Percentiles rank a stretch among this genome's conserved stretches.
Conservation (phyloP, 163 green algal species). For the Volvox carteri region DNA sequence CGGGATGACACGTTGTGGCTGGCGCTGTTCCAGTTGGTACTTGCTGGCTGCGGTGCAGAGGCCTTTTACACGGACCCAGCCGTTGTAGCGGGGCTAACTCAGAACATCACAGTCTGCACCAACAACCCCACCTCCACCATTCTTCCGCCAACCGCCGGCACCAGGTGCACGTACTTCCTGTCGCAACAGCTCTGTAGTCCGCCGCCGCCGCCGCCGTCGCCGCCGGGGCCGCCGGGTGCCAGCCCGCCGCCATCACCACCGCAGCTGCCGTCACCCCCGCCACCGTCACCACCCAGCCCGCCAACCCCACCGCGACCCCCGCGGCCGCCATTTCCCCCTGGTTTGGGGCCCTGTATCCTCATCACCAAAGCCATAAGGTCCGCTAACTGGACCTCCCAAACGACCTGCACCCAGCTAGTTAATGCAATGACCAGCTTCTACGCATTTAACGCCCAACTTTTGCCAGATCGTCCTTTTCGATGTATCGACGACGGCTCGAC, state of each 20-base stretch:
- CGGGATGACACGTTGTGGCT: constrained; percentile 40
- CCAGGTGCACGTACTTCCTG: constrained; percentile 23
- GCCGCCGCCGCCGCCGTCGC: constrained; percentile 21
- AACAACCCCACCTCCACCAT: not conserved
- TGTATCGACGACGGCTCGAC: constrained; percentile 43
- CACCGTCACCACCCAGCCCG: constrained; percentile 22
- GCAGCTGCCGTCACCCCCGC: constrained; percentile 13
- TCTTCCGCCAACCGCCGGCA: not conserved
- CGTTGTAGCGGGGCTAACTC: not conserved
- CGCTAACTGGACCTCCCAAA: constrained; percentile 10
- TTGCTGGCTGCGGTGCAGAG: not conserved
- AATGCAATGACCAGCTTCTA: constrained; percentile 18
- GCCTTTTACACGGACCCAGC: constrained; percentile 16
- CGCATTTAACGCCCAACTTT: not conserved
- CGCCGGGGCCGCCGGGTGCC: not conserved
- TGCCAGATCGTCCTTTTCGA: not conserved
- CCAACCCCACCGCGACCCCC: constrained; percentile 23
- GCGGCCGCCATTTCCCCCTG: constrained; percentile 36
- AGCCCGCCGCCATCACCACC: constrained; percentile 8
- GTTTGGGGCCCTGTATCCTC: constrained; percentile 46
- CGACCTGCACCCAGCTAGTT: constrained; percentile 6
- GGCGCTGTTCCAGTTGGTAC: not conserved
- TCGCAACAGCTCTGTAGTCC: constrained; percentile 36
- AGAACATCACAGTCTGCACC: not conserved
- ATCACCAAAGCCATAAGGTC: constrained; percentile 34